Evolutionary conservation across 1,284 basidiomycete genomes (phyloP).

Genomic region (Cryptococcus sp.): DNA sequence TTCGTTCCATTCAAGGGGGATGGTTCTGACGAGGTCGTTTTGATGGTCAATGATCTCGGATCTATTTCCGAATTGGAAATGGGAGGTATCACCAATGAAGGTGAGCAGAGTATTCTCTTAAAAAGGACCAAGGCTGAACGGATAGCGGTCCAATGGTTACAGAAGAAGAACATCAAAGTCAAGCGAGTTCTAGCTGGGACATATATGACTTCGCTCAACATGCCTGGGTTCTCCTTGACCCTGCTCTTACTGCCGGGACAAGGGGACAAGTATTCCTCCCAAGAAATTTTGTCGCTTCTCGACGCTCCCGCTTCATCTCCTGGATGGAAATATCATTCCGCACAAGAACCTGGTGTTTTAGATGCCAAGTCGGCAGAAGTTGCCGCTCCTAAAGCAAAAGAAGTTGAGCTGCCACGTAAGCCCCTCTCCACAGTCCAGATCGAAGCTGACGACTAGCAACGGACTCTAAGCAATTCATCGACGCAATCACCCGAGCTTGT

Average conservation of each 20-base stretch:
- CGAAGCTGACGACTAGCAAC: slow-evolving; percentile 10
- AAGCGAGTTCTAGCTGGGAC: slow-evolving; percentile 68
- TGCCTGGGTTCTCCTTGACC: slow-evolving; percentile 91
- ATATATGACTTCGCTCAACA: slow-evolving; percentile 89
- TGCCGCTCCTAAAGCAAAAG: slow-evolving; percentile 20
- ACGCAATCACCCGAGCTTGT: slow-evolving; percentile 60
- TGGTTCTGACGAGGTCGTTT: slow-evolving; percentile 57
- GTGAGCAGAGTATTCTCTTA: slow-evolving; percentile 8
- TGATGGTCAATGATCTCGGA: slow-evolving; percentile 58
- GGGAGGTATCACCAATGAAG: slow-evolving; percentile 61
- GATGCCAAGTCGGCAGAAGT: slow-evolving; percentile 16
- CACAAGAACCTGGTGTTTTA: slow-evolving; percentile 27
- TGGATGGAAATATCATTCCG: slow-evolving; percentile 66
- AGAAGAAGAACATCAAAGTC: slow-evolving; percentile 57
- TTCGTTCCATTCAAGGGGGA: slow-evolving; percentile 73
- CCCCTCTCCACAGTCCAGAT: neutral
- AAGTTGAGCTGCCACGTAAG: slow-evolving; percentile 35
- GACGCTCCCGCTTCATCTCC: slow-evolving; percentile 70
- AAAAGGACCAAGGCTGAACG: neutral
- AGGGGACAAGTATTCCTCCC: slow-evolving; percentile 47
- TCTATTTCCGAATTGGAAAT: slow-evolving; percentile 84
- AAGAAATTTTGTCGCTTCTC: slow-evolving; percentile 66
- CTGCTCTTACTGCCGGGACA: slow-evolving; percentile 63
- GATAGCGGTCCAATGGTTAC: slow-evolving; percentile 54
- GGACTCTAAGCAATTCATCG: slow-evolving; percentile 28